Conservation (phyloP, 2,329 filamentous ascomycete genomes). For the Colletotrichum cuscutae region DNA sequence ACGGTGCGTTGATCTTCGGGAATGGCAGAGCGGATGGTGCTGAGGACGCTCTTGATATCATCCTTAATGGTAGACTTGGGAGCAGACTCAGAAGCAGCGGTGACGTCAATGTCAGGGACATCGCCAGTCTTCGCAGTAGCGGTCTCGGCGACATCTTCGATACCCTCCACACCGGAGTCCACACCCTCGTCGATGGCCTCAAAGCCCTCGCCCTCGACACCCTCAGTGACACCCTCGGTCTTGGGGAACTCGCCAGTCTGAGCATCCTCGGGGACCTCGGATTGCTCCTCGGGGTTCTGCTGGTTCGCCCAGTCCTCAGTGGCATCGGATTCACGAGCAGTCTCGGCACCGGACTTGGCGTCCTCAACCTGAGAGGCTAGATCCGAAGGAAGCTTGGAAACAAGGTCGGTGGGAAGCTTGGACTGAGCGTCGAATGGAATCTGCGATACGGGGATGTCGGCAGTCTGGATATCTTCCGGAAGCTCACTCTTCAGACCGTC, state of each 20-base stretch:
- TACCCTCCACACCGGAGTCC: not conserved
- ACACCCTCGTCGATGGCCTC: not conserved
- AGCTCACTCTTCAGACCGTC: slow-evolving; percentile 25
- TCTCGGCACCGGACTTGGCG: not conserved
- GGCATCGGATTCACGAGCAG: not conserved
- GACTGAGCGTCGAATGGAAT: slow-evolving; percentile 27
- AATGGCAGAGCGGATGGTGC: slow-evolving; percentile 27
- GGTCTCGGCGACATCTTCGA: not conserved
- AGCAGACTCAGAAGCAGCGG: slow-evolving; percentile 6
- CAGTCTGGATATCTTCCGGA: slow-evolving; percentile 34
- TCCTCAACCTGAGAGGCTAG: slow-evolving; percentile 6
- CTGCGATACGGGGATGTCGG: slow-evolving; percentile 31
- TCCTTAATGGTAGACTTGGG: slow-evolving; percentile 26
- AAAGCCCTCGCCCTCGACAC: not conserved
- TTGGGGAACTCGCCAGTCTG: slow-evolving; percentile 17
- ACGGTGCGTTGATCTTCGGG: slow-evolving; percentile 27
- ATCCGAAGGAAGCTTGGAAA: slow-evolving; percentile 20
- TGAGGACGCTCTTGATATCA: slow-evolving; percentile 19
- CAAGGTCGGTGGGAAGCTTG: slow-evolving; percentile 23
- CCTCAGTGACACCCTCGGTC: not conserved
- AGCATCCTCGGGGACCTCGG: slow-evolving; percentile 1
- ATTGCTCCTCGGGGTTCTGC: slow-evolving; percentile 24
- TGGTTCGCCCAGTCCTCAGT: slow-evolving; percentile 26
- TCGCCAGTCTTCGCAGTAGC: slow-evolving; percentile 11
- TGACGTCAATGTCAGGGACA: slow-evolving; percentile 5